A percentile compares a stretch with the other conserved stretches of the same genome.
phyloP scores from a whole-genome alignment of 2,329 filamentous ascomycete species.

The Colletotrichum tabaci region DNA sequence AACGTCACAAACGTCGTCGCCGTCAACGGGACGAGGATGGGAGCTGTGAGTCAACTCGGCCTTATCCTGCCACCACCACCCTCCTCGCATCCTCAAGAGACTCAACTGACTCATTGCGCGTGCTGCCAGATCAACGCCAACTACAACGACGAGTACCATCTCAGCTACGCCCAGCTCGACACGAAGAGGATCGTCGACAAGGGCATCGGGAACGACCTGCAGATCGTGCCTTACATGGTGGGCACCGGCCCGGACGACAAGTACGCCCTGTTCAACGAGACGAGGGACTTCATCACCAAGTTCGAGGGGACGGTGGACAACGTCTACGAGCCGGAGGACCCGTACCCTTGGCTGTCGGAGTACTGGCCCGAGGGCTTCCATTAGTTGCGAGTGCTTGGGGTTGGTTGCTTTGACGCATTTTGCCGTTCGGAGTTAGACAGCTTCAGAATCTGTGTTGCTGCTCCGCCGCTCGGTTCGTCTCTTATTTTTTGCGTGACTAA shows the following conservation, averaged over 20 bases:
- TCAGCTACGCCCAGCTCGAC: conserved; percentile 46
- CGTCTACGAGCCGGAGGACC: conserved; percentile 50
- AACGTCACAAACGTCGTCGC: conserved; percentile 49
- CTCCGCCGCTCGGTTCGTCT: no score
- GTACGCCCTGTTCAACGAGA: conserved; percentile 49
- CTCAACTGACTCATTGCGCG: background rate
- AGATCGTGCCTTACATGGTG: conserved; percentile 47
- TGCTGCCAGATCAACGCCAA: conserved; percentile 47
- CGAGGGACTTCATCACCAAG: conserved; percentile 47
- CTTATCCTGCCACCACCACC: background rate
- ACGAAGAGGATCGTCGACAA: conserved; percentile 45
- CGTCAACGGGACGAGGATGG: conserved; percentile 37
- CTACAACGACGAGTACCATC: conserved; percentile 45
- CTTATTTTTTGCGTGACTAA: no score
- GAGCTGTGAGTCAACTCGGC: conserved; percentile 30
- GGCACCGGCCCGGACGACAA: conserved; percentile 49
- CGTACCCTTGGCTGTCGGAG: conserved; percentile 69
- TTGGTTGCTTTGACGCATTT: no score
- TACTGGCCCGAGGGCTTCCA: conserved; percentile 57
- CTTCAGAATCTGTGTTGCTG: no score
- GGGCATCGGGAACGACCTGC: conserved; percentile 50
- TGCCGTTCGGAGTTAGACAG: no score
- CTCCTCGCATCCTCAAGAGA: conserved; percentile 45
- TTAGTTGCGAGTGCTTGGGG: background rate
- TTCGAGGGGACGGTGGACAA: conserved; percentile 46